A percentile compares a stretch with the other conserved stretches of the same genome.
phyloP scores from a whole-genome alignment of 2,329 filamentous ascomycete species.

The Aspergillus sp. region DNA sequence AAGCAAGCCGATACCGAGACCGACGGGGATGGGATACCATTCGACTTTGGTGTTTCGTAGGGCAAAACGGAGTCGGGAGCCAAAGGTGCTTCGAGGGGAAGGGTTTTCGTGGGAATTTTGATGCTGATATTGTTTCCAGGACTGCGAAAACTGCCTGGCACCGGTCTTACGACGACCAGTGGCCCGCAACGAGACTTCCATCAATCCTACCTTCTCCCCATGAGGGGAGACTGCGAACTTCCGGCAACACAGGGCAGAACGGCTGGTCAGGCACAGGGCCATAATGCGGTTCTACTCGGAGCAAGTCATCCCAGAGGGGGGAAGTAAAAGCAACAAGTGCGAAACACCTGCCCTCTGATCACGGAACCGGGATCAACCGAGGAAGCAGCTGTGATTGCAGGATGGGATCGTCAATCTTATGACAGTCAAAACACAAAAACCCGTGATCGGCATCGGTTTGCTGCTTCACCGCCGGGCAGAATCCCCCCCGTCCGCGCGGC shows the following conservation, averaged over 20 bases:
- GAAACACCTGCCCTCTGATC: neutral
- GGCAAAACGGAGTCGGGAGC: slow-evolving; percentile 58
- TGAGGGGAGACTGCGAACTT: slow-evolving; percentile 23
- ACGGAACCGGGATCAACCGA: neutral
- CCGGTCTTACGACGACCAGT: slow-evolving; percentile 32
- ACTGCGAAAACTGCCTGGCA: slow-evolving; percentile 42
- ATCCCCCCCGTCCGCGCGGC: slow-evolving; percentile 5
- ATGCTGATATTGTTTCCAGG: slow-evolving; percentile 43
- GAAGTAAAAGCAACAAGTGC: neutral
- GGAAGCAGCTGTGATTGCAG: neutral
- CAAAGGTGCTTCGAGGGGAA: slow-evolving; percentile 53
- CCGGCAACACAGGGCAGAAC: slow-evolving; percentile 27
- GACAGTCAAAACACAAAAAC: neutral
- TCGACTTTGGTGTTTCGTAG: slow-evolving; percentile 67
- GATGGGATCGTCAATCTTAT: slow-evolving; percentile 9
- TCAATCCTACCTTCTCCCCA: slow-evolving; percentile 27
- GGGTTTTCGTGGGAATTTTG: slow-evolving; percentile 38
- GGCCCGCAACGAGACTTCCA: slow-evolving; percentile 38
- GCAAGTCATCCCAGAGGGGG: slow-evolving; percentile 21
- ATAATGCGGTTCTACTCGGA: slow-evolving; percentile 36
- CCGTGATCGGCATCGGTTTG: neutral
- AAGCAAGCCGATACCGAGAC: slow-evolving; percentile 80
- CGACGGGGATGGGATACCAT: slow-evolving; percentile 90
- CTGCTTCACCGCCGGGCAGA: slow-evolving; percentile 26
- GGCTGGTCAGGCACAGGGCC: slow-evolving; percentile 36